A percentile compares a stretch with the other conserved stretches of the same genome.
Evolutionary conservation across 1,139 yeast genomes (phyloP).

Genomic region (Candida gigantensis): DNA sequence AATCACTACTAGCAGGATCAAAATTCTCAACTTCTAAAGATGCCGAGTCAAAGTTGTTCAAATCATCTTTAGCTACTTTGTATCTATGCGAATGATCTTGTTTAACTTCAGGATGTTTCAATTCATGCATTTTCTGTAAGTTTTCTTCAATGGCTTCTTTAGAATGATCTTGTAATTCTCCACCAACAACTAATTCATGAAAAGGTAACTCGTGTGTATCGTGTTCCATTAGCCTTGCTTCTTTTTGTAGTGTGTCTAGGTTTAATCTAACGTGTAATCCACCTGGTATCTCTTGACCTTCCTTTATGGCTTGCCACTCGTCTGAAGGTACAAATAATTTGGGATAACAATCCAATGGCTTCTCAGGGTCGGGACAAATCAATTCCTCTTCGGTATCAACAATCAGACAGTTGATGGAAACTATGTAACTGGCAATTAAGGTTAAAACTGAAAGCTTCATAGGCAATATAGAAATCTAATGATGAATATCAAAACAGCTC

Average conservation of each 20-base stretch:
- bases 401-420: conserved; percentile 8
- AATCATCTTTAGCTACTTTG: conserved; percentile 21
- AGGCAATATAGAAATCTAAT: background rate
- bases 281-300: conserved; percentile 71
- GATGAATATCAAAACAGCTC: too few species aligned
- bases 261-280: conserved; percentile 77
- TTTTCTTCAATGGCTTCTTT: conserved; percentile 11
- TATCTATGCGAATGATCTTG: conserved; percentile 9
- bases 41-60: conserved; percentile 29
- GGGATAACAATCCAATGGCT: conserved; percentile 63
- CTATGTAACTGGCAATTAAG: conserved; percentile 4
- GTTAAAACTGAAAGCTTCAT: conserved; percentile 7
- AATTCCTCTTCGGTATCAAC: conserved; percentile 19
- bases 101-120: conserved; percentile 7
- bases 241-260: conserved; percentile 64
- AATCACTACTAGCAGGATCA: conserved; percentile 15
- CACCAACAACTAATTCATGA: conserved; percentile 19
- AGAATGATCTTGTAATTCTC: conserved; percentile 15
- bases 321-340: conserved; percentile 56
- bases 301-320: conserved; percentile 69
- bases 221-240: conserved; percentile 59
- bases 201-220: conserved; percentile 14
- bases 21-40: conserved; percentile 24
- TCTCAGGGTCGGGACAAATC: conserved; percentile 25
- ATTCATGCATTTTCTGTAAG: conserved; percentile 7